A percentile compares a stretch with the other conserved stretches of the same genome.
phyloP scores from a whole-genome alignment of 1,284 basidiomycete species.

The Ustilago tritici region DNA sequence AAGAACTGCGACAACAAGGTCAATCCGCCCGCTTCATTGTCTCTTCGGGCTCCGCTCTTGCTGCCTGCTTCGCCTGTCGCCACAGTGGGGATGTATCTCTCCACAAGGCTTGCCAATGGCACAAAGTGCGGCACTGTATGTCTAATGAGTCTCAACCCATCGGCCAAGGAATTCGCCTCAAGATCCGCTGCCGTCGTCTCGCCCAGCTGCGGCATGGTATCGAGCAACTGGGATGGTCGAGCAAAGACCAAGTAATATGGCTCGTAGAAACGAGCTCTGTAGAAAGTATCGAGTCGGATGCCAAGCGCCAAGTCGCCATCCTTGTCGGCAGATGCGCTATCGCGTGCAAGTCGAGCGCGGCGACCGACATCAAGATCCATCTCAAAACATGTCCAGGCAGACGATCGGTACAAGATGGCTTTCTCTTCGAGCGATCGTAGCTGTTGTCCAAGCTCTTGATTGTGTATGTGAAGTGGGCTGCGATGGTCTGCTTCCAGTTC shows the following conservation, averaged over 20 bases:
- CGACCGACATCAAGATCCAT: constrained; percentile 57
- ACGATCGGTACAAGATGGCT: constrained; percentile 46
- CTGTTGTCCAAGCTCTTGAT: constrained; percentile 30
- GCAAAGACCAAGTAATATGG: constrained; percentile 58
- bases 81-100: constrained; percentile 45
- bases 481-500: constrained; percentile 2
- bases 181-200: constrained; percentile 34
- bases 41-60: constrained; percentile 8
- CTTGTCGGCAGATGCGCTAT: constrained; percentile 22
- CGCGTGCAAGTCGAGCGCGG: constrained; percentile 39
- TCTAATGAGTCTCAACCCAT: constrained; percentile 42
- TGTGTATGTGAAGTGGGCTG: constrained; percentile 17
- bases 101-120: constrained; percentile 43
- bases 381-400: constrained; percentile 58
- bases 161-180: constrained; percentile 14
- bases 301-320: constrained; percentile 48
- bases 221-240: constrained; percentile 41
- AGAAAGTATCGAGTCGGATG: constrained; percentile 56
- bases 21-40: constrained; percentile 45
- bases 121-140: constrained; percentile 61
- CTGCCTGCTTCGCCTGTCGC: constrained; percentile 28
- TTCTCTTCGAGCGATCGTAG: constrained; percentile 47
- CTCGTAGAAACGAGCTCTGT: constrained; percentile 51
- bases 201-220: constrained; percentile 25
- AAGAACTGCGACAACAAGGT: constrained; percentile 43